These are phyloP conservation scores for Penicillium palitans DNA, from an alignment of 2,329 filamentous ascomycete genomes.

Conservation along the genomic window DNA sequence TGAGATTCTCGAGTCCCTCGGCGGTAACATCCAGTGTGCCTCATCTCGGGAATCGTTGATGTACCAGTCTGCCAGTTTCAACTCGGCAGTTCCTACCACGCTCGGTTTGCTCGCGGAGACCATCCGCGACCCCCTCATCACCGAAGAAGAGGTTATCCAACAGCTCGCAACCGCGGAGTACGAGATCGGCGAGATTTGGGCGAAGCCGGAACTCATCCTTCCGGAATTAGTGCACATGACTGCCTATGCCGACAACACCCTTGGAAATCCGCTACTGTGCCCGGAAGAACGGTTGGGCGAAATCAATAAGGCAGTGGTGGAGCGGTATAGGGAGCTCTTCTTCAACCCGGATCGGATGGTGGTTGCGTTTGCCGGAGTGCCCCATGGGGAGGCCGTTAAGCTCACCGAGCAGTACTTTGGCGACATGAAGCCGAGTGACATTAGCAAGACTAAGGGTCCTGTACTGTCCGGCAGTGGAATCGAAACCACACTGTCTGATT, in stretches of 20 bases:
- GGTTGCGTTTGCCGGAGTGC: conserved; percentile 88
- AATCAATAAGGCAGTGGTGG: conserved; percentile 73
- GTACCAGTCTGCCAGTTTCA: conserved; percentile 99
- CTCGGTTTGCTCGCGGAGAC: conserved; percentile 88
- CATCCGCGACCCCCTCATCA: conserved; percentile 80
- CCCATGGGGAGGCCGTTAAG: conserved; percentile 75
- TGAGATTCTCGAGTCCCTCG: conserved; percentile 80
- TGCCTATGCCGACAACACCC: conserved; percentile 91
- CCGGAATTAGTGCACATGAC: conserved; percentile 95
- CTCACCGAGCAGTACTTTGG: conserved; percentile 86
- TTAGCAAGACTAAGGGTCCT: conserved; percentile 48
- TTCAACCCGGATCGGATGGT: conserved; percentile 90
- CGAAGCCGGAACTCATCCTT: conserved; percentile 91
- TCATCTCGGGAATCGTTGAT: conserved; percentile 94
- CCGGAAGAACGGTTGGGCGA: conserved; percentile 75
- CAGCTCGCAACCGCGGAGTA: conserved; percentile 92
- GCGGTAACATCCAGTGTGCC: conserved; percentile 95
- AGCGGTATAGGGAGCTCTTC: conserved; percentile 77
- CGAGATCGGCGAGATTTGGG: conserved; percentile 96
- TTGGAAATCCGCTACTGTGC: conserved; percentile 90
- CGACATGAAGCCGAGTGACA: conserved; percentile 70
- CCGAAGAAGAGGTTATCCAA: conserved; percentile 79
- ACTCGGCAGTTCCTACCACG: conserved; percentile 80
- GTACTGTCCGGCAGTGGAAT: conserved; percentile 58
- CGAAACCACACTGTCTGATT: conserved; percentile 51